Base-by-base conservation (phyloP, 306 rosid species). In the Pachyrhizus erosus region DNA sequence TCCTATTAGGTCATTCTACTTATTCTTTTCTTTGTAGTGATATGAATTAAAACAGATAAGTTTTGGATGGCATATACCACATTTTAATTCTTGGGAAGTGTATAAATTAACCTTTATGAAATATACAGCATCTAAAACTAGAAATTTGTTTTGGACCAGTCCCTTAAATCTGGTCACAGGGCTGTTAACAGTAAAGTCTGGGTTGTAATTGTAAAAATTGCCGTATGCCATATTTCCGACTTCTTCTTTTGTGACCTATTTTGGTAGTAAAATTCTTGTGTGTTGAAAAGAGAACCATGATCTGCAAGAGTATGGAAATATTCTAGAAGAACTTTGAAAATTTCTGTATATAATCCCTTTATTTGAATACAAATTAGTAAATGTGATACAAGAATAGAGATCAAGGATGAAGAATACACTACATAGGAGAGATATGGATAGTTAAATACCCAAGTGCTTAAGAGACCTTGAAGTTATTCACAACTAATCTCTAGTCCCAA, bases 1-100 rank as follows among this genome's bases (percentile, higher is more conserved):
- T 77, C 94, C 92, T 82, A 90, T 91, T 89, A 96, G 97, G 98
- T 93, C 70, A 83, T 61, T 87, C 55, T 46, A 0, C 49, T 10
- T 55, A 66, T 48, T 80, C 46, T 43, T 72, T 72, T 49, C 27
- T 84, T 48, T 70, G 15, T 70, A 17, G 27, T 52, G 64, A 39
- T 64, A 71, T 46, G 18, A 79, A 24, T 67, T 76, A 39, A 45
- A 51, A 58, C 68, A 72, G 6, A 77, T 64, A 18, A 69, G 49
- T 26, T 66, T 82, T 37, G 70, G 48, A 40, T 82, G 13, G 18
- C 61, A 15, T 40, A 42, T 54, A 51, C 39, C 10, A 78, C 34
- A 70, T 62, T 49, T 49, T 83, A 15, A 17, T 23, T 51, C 17
- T 2, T 3, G 40, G 33, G 65, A 55, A 15, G 14, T 23, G n/a